Evolutionary conservation across 2,329 filamentous ascomycete species (phyloP), one percentile per base, ranked within the genome.

Genomic region (Monosporascus sp.): DNA sequence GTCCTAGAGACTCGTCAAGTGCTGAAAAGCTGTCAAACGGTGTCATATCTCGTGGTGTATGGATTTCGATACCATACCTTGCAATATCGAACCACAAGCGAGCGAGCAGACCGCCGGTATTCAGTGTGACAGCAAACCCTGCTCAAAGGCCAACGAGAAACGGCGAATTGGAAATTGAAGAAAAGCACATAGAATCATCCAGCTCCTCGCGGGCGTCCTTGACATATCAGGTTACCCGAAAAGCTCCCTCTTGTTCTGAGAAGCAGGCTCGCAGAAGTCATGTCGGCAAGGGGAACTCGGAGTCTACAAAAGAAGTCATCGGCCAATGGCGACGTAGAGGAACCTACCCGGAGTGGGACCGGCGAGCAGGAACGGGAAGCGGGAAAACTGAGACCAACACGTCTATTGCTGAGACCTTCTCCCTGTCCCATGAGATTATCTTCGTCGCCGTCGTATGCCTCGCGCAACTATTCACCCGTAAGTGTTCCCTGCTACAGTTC

Each of bases 401-500:
- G 44, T 59, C 60, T 7, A 55, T 59, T 18, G 58, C 55, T 24
- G 58, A 57, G 6, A 57, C 57, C 17, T 49, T 62, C 7, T 56
- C 58, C 22, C 44, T 59, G 20, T 51, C 54, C 6, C 53, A 55
- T 31, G 60, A 62, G 52, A 52, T 54, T 22, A 25, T 58, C 20
- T 60, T 62, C 39, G 58, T 61, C 8, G 51, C 57, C 39, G 50
- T 62, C 20, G 60, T 62, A 25, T 62, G 58, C 36, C 57, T 53
- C 24, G 58, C 49, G 18, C 60, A 62, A 38, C 56, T 62, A 24
- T 60, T 59, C 39, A 62, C 60, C 15, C 60, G 60, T 62, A 56
- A 17, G 60, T 52, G 56, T 17, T 22, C 51, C 39, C 36, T 37
- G 22, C 25, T 31, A 15, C 18, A 22, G 24, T 22, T 15, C 36